Percentiles rank a stretch among this genome's conserved stretches.
Evolutionary conservation across 495 filamentous ascomycete genomes (phyloP).

Genomic region (Cercophora scortea): DNA sequence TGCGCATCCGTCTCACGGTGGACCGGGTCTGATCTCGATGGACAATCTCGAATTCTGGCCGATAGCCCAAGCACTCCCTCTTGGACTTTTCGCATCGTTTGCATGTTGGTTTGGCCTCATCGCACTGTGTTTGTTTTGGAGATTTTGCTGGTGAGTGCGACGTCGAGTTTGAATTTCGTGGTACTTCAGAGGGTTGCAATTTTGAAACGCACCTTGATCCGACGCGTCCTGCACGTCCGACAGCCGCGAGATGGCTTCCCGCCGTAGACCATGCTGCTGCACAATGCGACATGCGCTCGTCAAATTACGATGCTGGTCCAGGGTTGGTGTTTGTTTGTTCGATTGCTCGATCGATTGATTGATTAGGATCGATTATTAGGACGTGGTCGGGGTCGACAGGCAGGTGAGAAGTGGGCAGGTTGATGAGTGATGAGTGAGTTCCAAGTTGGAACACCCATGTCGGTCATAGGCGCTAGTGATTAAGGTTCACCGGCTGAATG

Average conservation of each 20-base stretch:
- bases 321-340: too few species aligned
- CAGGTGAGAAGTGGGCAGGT: too few species aligned
- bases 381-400: too few species aligned
- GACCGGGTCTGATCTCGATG: slow-evolving; percentile 57
- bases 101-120: slow-evolving; percentile 60
- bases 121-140: slow-evolving; percentile 39
- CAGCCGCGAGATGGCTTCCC: slow-evolving; percentile 67
- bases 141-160: background rate
- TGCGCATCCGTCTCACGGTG: slow-evolving; percentile 41
- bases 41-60: slow-evolving; percentile 59
- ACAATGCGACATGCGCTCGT: background rate
- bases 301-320: too few species aligned
- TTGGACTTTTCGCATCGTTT: slow-evolving; percentile 59
- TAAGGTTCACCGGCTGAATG: too few species aligned
- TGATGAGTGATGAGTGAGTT: too few species aligned
- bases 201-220: slow-evolving; percentile 57
- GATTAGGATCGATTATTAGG: too few species aligned
- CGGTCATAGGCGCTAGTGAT: too few species aligned
- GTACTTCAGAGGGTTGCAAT: too few species aligned
- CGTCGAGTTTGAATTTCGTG: too few species aligned
- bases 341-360: too few species aligned
- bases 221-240: slow-evolving; percentile 58
- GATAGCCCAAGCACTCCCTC: slow-evolving; percentile 59
- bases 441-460: too few species aligned
- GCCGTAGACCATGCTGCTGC: slow-evolving; percentile 56